Conservation (phyloP, 2,329 filamentous ascomycete genomes). For the Colletotrichum falcatum region DNA sequence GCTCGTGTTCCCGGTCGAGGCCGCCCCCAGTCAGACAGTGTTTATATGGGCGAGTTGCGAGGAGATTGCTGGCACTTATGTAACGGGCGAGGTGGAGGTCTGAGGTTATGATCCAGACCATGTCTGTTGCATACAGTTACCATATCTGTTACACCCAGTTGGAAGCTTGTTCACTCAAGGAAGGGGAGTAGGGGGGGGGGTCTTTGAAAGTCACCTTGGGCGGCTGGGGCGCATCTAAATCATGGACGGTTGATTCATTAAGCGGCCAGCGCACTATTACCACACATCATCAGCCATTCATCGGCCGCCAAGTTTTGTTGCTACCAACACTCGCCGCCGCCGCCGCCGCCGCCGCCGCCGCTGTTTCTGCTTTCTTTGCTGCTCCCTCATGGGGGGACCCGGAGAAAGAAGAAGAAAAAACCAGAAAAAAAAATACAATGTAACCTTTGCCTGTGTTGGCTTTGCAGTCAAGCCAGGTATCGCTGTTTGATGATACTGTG, state of each 20-base stretch:
- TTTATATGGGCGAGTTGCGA: conserved; percentile 85
- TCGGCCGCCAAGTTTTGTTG: conserved; percentile 6
- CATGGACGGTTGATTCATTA: conserved; percentile 6
- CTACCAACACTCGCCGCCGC: conserved; percentile 25
- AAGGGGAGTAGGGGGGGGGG: too few relatives aligned
- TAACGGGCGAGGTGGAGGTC: conserved; percentile 43
- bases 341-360: too few relatives aligned
- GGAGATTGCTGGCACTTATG: conserved; percentile 76
- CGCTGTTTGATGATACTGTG: conserved; percentile 41
- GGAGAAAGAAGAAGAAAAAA: neutral
- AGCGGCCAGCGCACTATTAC: conserved; percentile 26
- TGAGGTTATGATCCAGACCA: neutral
- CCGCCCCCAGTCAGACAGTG: conserved; percentile 65
- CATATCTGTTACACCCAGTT: too few relatives aligned
- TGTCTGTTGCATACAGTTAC: too few relatives aligned
- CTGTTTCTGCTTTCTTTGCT: neutral
- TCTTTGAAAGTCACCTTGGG: neutral
- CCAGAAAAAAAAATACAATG: conserved; percentile 36
- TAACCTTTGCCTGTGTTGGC: conserved; percentile 17
- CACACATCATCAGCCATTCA: conserved; percentile 19
- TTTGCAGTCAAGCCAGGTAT: conserved; percentile 35
- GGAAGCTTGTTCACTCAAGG: too few relatives aligned
- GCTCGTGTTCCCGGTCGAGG: conserved; percentile 65
- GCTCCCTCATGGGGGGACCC: neutral
- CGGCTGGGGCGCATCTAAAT: neutral